Percentiles rank a stretch among this genome's conserved stretches.
Evolutionary conservation across 2,329 filamentous ascomycete genomes (phyloP).

Genomic region (Diaporthe amygdali): DNA sequence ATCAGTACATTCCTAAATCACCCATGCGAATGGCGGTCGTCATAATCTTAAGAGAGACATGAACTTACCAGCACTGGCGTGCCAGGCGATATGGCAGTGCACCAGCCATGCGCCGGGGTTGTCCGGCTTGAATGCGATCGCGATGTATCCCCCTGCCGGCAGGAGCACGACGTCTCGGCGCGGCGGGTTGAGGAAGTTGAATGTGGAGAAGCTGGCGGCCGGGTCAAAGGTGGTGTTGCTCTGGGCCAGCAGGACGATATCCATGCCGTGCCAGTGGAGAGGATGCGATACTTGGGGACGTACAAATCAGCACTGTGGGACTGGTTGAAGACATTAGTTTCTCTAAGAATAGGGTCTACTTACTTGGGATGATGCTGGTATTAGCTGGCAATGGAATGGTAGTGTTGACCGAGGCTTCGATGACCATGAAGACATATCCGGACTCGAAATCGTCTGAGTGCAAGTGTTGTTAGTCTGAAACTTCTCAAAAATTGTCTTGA

Average conservation of each 20-base stretch:
- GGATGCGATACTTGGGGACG: conserved; percentile 13
- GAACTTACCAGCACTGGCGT: conserved; percentile 36
- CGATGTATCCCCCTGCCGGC: conserved; percentile 40
- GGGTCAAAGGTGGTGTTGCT: conserved; percentile 28
- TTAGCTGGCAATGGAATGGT: conserved; percentile 3
- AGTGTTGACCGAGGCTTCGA: conserved; percentile 16
- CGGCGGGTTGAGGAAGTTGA: conserved; percentile 41
- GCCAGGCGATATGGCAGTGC: conserved; percentile 50
- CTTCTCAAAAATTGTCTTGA: neutral
- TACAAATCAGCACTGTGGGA: neutral
- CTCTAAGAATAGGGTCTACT: neutral
- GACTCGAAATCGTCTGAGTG: conserved; percentile 16
- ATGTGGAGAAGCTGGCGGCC: conserved; percentile 7
- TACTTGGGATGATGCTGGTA: neutral
- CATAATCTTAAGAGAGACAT: neutral
- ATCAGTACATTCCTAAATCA: neutral
- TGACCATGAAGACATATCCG: conserved; percentile 24
- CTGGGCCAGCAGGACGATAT: conserved; percentile 38
- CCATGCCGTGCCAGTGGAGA: conserved; percentile 33
- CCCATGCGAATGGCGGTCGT: no score
- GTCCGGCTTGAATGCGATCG: conserved; percentile 43
- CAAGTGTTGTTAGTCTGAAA: neutral
- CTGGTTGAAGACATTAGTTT: neutral
- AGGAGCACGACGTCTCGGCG: conserved; percentile 43
- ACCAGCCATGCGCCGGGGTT: conserved; percentile 49